These are phyloP conservation scores for Allium cepa DNA, from an alignment of 106 monocot species.

Conservation along the genomic window DNA sequence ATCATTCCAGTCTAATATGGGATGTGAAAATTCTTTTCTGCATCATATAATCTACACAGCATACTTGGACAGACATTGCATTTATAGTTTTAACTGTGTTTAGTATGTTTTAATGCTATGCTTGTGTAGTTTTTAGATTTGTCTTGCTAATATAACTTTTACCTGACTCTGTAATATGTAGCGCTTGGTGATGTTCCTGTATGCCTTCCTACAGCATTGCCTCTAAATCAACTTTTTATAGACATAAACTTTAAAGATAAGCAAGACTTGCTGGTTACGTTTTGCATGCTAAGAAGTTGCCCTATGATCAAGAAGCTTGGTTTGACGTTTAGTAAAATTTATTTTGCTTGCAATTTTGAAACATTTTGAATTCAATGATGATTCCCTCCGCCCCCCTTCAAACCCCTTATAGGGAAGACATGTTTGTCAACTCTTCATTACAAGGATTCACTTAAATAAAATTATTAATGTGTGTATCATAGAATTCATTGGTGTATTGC, in stretches of 20 bases:
- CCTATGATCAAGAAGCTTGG: slow-evolving; percentile 1
- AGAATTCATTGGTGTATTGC: too few species aligned
- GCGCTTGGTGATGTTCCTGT: slow-evolving; percentile 7
- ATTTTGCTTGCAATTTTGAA: not conserved
- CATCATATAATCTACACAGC: too few species aligned
- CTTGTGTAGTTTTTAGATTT: not conserved
- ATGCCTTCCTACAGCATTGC: not conserved
- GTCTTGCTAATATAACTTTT: not conserved
- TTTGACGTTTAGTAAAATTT: not conserved
- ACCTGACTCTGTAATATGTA: not conserved
- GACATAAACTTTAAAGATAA: slow-evolving; percentile 3
- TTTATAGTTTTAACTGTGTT: too few species aligned
- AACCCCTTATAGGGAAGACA: not conserved
- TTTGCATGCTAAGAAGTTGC: slow-evolving; percentile 12
- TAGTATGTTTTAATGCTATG: too few species aligned
- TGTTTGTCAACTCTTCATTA: too few species aligned
- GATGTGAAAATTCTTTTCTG: too few species aligned
- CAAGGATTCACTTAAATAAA: too few species aligned
- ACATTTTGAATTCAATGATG: not conserved
- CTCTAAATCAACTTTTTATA: not conserved
- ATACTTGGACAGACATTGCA: too few species aligned
- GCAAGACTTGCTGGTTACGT: not conserved
- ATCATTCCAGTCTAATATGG: too few species aligned
- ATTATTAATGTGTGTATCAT: too few species aligned
- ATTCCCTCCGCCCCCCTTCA: not conserved